phyloP scores from a whole-genome alignment of 2,329 filamentous ascomycete genomes.

The Neophaeococcomyces mojaviensis region DNA sequence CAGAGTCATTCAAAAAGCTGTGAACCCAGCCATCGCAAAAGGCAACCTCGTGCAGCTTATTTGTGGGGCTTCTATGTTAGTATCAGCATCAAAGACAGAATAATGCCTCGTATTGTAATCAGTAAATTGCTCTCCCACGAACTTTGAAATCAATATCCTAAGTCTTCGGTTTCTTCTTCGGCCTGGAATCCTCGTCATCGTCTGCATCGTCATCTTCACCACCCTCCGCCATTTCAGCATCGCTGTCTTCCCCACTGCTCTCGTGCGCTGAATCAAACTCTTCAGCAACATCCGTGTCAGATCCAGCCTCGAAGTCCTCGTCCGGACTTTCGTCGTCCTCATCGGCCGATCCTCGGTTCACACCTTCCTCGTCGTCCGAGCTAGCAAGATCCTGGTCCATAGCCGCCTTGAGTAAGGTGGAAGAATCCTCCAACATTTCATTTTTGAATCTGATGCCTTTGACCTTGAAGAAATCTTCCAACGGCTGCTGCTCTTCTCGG shows the following conservation, averaged over 20 bases:
- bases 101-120: too few species aligned
- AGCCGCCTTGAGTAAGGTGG: constrained; percentile 64
- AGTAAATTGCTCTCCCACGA: too few species aligned
- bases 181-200: constrained; percentile 45
- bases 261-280: constrained; percentile 91
- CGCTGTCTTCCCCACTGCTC: constrained; percentile 66
- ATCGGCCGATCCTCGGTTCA: constrained; percentile 73
- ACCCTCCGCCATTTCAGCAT: constrained; percentile 47
- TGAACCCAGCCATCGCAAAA: too few species aligned
- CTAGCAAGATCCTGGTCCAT: constrained; percentile 69
- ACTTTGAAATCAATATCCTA: constrained; percentile 4
- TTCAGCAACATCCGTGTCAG: constrained; percentile 90
- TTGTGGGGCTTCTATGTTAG: too few species aligned
- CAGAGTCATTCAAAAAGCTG: too few species aligned
- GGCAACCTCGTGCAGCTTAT: too few species aligned
- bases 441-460: constrained; percentile 96
- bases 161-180: constrained; percentile 59
- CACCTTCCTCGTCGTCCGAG: constrained; percentile 26
- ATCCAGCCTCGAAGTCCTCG: constrained; percentile 89
- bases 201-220: constrained; percentile 35
- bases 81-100: too few species aligned
- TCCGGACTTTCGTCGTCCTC: constrained; percentile 94
- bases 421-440: constrained; percentile 86
- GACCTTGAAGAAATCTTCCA: constrained; percentile 96
- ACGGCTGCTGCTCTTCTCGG: constrained; percentile 87